phyloP scores from a whole-genome alignment of 2,329 filamentous ascomycete genomes.

The Neobulgaria alba region DNA sequence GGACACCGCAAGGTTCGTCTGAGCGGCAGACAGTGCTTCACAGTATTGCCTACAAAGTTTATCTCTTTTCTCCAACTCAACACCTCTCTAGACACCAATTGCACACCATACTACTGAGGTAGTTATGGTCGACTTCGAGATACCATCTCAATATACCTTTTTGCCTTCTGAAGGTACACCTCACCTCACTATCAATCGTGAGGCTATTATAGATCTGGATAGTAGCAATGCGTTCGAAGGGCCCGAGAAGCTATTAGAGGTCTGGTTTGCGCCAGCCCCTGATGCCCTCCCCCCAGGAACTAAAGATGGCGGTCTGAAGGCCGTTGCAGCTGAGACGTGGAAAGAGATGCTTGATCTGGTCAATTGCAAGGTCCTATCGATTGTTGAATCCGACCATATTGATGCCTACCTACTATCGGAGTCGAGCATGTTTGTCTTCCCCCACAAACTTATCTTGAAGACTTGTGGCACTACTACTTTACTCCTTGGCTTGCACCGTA shows the following conservation, averaged over 20 bases:
- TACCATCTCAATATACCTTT: slow-evolving; percentile 73
- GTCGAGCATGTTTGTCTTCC: slow-evolving; percentile 99
- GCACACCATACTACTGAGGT: slow-evolving; percentile 18
- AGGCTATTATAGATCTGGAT: slow-evolving; percentile 86
- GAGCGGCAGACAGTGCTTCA: slow-evolving; percentile 96
- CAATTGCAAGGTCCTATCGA: slow-evolving; percentile 95
- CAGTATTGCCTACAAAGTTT: slow-evolving; percentile 38
- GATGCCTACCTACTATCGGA: slow-evolving; percentile 96
- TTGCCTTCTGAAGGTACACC: slow-evolving; percentile 78
- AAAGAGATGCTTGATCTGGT: slow-evolving; percentile 96
- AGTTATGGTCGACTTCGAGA: slow-evolving; percentile 79
- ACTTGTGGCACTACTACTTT: slow-evolving; percentile 96
- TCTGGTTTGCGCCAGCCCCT: slow-evolving; percentile 88
- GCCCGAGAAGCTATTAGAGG: slow-evolving; percentile 94
- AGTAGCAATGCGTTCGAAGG: slow-evolving; percentile 96
- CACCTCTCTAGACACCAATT: not conserved
- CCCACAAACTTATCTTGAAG: slow-evolving; percentile 98
- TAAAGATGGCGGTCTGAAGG: slow-evolving; percentile 72
- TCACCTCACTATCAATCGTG: slow-evolving; percentile 92
- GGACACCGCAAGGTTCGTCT: slow-evolving; percentile 93
- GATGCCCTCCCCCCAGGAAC: slow-evolving; percentile 61
- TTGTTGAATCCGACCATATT: slow-evolving; percentile 85
- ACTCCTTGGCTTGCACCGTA: slow-evolving; percentile 77
- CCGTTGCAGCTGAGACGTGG: slow-evolving; percentile 77
- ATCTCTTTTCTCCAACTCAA: too few species aligned